Conservation (phyloP, 257 asterid genomes). For the Coffea canephora region DNA sequence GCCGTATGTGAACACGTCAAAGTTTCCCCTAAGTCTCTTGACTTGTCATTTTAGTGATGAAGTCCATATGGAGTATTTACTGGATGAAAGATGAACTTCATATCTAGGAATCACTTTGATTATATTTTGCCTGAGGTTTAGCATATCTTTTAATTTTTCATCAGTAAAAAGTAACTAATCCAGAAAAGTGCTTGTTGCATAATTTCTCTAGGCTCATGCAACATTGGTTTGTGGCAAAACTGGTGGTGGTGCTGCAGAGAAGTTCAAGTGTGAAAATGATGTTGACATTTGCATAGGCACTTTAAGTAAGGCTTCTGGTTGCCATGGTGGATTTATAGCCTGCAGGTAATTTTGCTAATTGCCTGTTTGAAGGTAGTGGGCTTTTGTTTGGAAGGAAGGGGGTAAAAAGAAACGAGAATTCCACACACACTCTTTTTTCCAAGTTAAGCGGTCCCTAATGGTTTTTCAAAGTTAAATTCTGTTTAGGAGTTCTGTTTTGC, state of each 20-base stretch:
- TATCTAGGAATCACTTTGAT: neutral
- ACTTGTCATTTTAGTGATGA: neutral
- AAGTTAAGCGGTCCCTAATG: neutral
- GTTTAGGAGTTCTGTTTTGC: neutral
- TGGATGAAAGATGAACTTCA: neutral
- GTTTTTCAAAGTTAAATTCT: neutral
- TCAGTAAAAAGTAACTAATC: neutral
- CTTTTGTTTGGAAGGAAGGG: neutral
- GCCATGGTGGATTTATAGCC: conserved; percentile 97
- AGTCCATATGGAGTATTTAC: neutral
- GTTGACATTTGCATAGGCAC: conserved; percentile 94
- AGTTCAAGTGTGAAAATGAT: conserved; percentile 67
- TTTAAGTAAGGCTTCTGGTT: conserved; percentile 96
- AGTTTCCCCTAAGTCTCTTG: neutral
- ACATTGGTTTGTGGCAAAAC: conserved; percentile 86
- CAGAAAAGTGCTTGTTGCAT: conserved; percentile 6
- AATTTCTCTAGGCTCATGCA: conserved; percentile 73
- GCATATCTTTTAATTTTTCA: neutral
- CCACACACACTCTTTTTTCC: neutral
- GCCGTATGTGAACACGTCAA: neutral
- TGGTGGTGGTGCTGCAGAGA: conserved; percentile 97
- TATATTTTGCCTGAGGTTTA: neutral
- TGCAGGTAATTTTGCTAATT: conserved; percentile 57
- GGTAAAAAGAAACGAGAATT: neutral
- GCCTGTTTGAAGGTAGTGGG: neutral